Percentiles rank a stretch among this genome's conserved stretches.
phyloP scores from a whole-genome alignment of 2,329 filamentous ascomycete species.

The Aspergillus sergii region DNA sequence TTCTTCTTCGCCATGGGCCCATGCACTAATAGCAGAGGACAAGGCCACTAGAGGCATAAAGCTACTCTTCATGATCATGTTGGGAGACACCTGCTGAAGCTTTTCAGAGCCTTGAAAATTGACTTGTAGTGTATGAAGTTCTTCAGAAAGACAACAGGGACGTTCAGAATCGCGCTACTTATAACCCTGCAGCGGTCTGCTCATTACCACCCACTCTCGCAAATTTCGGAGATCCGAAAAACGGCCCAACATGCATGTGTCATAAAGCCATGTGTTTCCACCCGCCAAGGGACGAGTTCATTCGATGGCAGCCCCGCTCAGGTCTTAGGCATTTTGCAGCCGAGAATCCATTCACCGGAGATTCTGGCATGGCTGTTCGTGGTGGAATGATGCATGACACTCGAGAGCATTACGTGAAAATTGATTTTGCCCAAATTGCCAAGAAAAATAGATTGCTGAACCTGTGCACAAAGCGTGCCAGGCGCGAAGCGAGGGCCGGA shows the following conservation, averaged over 20 bases:
- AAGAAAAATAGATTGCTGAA: conserved; percentile 7
- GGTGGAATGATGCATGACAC: conserved; percentile 2
- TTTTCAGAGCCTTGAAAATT: not conserved
- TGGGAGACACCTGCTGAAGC: not conserved
- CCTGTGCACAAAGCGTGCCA: not conserved
- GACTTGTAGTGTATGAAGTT: not conserved
- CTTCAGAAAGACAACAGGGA: not conserved
- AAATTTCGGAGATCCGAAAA: not conserved
- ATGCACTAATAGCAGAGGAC: not conserved
- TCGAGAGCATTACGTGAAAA: not conserved
- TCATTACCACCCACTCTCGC: not conserved
- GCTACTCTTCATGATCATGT: conserved; percentile 2
- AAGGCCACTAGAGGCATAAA: conserved; percentile 14
- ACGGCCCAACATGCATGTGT: not conserved
- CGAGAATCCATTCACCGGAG: not conserved
- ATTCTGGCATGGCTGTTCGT: not conserved
- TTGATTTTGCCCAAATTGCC: not conserved
- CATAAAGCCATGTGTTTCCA: not conserved
- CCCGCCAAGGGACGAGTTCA: not conserved
- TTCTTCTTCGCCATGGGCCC: conserved; percentile 18
- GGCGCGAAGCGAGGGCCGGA: not conserved
- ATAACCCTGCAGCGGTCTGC: not conserved
- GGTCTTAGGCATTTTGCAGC: not conserved
- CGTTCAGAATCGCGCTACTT: not conserved
- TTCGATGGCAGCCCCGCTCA: not conserved